These are phyloP conservation scores for Eleusine coracana DNA, from an alignment of 176 grass and related monocot genomes.

Conservation along the genomic window DNA sequence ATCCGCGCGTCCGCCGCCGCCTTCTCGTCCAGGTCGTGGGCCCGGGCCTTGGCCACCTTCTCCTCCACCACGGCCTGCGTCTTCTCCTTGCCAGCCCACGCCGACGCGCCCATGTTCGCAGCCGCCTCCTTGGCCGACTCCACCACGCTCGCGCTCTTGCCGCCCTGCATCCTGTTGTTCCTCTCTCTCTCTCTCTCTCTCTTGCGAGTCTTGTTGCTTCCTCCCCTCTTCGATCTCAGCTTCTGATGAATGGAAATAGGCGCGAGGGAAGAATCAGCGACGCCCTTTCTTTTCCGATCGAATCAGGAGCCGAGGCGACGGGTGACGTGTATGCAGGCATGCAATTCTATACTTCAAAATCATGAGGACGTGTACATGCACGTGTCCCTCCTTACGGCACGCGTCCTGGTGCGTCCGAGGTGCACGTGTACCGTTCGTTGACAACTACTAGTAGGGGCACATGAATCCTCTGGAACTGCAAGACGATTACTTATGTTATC, in stretches of 20 bases:
- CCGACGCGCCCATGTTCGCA: constrained; percentile 47
- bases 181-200: background rate
- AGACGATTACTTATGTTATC: background rate
- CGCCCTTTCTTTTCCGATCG: background rate
- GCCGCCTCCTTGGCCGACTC: constrained; percentile 45
- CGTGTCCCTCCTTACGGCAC: background rate
- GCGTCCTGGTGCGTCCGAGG: background rate
- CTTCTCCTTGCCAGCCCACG: constrained; percentile 57
- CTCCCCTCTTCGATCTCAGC: too few species aligned
- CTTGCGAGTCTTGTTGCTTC: background rate
- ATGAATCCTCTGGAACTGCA: background rate
- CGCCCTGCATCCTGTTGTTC: constrained; percentile 34
- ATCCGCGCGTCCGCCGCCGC: constrained; percentile 28
- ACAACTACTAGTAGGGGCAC: background rate
- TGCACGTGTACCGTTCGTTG: background rate
- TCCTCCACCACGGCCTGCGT: constrained; percentile 44
- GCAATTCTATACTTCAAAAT: background rate
- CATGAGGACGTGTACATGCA: background rate
- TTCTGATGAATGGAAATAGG: background rate
- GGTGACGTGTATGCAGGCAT: background rate
- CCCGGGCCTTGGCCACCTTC: constrained; percentile 39
- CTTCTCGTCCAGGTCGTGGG: constrained; percentile 30
- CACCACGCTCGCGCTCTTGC: constrained; percentile 45
- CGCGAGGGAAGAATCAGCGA: background rate
- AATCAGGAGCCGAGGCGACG: background rate